Evolutionary conservation across 208 protist genomes (phyloP).

Genomic region (Sergeia podlipaevii): DNA sequence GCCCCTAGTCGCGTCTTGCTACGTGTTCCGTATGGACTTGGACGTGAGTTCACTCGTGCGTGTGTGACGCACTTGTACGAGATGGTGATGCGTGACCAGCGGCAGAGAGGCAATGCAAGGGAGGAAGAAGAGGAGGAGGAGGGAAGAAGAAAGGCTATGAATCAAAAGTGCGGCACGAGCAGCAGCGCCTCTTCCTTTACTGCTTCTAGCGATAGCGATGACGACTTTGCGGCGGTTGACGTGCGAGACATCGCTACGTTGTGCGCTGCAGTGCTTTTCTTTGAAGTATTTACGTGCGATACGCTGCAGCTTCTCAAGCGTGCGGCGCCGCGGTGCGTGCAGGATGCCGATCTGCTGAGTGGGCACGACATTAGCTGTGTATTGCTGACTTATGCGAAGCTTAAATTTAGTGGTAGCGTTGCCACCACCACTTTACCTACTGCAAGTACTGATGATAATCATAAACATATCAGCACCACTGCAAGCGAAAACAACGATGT

Average conservation of each 20-base stretch:
- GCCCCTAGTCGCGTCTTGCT: constrained; percentile 16
- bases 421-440: not conserved
- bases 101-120: no score
- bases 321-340: constrained; percentile 38
- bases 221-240: not conserved
- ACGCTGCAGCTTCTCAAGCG: constrained; percentile 40
- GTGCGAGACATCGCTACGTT: constrained; percentile 47
- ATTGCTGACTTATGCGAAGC: constrained; percentile 55
- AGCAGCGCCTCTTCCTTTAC: no score
- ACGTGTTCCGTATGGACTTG: constrained; percentile 55
- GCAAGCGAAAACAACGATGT: not conserved
- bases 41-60: constrained; percentile 32
- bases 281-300: constrained; percentile 39
- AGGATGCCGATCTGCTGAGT: constrained; percentile 32
- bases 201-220: not conserved
- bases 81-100: no score
- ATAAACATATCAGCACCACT: not conserved
- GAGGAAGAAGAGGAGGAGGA: no score
- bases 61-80: no score
- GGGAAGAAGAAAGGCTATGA: no score
- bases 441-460: not conserved
- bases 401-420: constrained; percentile 34
- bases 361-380: constrained; percentile 55
- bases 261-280: constrained; percentile 62
- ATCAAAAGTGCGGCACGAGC: no score